Conservation (phyloP, 2,329 filamentous ascomycete genomes). For the Claviceps monticola region DNA sequence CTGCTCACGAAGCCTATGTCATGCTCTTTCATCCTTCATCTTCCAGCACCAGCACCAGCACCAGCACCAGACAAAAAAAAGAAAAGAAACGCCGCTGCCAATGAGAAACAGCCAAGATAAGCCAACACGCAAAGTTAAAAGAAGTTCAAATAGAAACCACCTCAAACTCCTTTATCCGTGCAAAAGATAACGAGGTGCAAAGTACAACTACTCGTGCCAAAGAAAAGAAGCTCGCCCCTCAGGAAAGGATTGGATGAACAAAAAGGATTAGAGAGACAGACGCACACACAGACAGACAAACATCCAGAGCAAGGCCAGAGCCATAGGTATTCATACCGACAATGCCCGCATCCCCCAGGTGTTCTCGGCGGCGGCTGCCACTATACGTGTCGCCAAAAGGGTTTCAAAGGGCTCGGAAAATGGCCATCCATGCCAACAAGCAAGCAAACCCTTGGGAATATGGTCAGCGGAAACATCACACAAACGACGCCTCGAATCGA, state of each 20-base stretch:
- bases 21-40: constrained; percentile 8
- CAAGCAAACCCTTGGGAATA: no score
- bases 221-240: background rate
- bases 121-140: constrained; percentile 9
- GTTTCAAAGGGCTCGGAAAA: no score
- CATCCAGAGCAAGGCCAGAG: background rate
- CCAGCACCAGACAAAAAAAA: constrained; percentile 12
- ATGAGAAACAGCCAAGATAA: constrained; percentile 11
- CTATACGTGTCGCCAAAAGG: no score
- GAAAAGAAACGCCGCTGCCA: constrained; percentile 16
- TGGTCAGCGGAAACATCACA: no score
- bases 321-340: no score
- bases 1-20: constrained; percentile 2
- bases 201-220: constrained; percentile 4
- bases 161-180: background rate
- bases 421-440: no score
- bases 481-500: no score
- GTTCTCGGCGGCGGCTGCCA: no score
- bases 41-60: background rate
- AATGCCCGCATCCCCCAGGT: no score
- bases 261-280: background rate
- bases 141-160: background rate
- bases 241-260: background rate
- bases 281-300: background rate
- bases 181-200: constrained; percentile 1